Base-by-base conservation (phyloP, 2,329 filamentous ascomycete species). In the Trichoderma asperellum region DNA sequence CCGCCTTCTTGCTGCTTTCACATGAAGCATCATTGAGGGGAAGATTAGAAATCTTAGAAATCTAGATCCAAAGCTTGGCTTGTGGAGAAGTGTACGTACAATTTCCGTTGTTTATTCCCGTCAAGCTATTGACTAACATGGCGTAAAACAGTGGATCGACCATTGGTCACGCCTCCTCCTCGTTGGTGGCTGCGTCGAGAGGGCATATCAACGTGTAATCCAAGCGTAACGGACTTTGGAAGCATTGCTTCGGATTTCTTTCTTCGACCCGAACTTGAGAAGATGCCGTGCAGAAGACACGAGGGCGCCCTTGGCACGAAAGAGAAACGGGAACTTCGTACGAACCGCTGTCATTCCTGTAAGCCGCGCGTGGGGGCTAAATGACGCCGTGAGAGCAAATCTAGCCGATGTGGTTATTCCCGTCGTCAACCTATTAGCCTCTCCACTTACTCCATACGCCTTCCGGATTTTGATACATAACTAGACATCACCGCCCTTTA, bases 21-120 rank as follows among this genome's bases (percentile, higher is more conserved):
- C 63, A n/a, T 37, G 35, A 29, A 35, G 24, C 40, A 49, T 59
- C 24, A 40, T 24, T 21, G 40, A n/a, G 64, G 53, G 55, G 18
- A 27, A 29, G 55, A 67, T 59, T 21, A 49, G 53, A 37, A 58
- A 58, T 57, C 62, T 65, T 21, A 49, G 63, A 53, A 58, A 66
- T 57, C 63, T 66, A 66, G 63, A 53, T 58, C 37, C 14, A 29
- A 68, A 56, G 64, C 53, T 58, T 68, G 43, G 56, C 29, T 24
- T 61, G 65, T 60, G 57, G 65, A 49, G 56, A 60, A 61, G 16
- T 14, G 12, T 12, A 18, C 40, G 24, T 24, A 53, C 27, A 32
- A 55, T 68, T 40, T 27, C 65, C 65, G 58, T 29, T 18, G 57
- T 32, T 68, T 68, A 68, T 68, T 68, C 57, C 65, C 65, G 65